Evolutionary conservation across 2,329 filamentous ascomycete species (phyloP).

Genomic region (Calonectria hawksworthii): DNA sequence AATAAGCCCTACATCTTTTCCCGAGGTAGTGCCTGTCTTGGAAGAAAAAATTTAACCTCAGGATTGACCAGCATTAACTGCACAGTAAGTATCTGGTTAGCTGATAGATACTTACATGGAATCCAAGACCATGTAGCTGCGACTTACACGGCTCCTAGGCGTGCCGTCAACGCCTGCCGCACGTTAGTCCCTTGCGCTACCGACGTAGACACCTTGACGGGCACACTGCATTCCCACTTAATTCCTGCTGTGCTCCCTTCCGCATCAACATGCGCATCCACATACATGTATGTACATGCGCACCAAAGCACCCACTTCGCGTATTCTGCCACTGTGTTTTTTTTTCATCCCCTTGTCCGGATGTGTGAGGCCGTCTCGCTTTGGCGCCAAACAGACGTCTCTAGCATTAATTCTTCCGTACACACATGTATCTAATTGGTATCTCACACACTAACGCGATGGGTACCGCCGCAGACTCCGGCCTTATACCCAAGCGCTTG

Average conservation of each 20-base stretch:
- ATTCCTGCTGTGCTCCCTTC: conserved; percentile 16
- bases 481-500: conserved; percentile 12
- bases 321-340: not conserved
- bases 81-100: no score
- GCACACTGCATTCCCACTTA: conserved; percentile 20
- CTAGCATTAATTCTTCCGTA: not conserved
- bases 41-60: not conserved
- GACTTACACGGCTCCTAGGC: conserved; percentile 21
- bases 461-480: not conserved
- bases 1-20: not conserved
- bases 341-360: conserved; percentile 15
- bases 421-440: not conserved
- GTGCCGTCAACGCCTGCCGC: conserved; percentile 21
- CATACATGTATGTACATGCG: conserved; percentile 10
- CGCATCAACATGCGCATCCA: not conserved
- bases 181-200: conserved; percentile 19
- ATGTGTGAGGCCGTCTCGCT: conserved; percentile 9
- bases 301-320: conserved; percentile 12
- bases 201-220: conserved; percentile 23
- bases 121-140: not conserved
- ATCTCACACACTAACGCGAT: conserved; percentile 6
- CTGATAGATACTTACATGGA: not conserved
- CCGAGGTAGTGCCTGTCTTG: not conserved
- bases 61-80: not conserved
- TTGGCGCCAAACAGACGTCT: not conserved